Evolutionary conservation across 768 basidiomycete genomes (phyloP), one percentile per base, ranked within the genome.

Genomic region (Pisolithus microcarpus): DNA sequence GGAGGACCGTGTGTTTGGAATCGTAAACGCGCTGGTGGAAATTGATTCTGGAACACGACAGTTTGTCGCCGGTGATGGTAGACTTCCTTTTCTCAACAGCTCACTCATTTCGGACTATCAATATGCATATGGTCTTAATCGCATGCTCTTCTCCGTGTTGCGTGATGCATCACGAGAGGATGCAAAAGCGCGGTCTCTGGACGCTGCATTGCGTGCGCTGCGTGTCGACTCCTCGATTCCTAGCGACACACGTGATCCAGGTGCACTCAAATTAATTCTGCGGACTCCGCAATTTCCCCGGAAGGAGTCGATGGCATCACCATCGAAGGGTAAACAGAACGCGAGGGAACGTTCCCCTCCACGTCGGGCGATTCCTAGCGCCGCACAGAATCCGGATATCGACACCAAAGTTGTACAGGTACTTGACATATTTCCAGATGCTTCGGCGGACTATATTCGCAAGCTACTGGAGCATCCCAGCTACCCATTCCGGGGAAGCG

Each of bases 21-120:
- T 80, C 51, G 52, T 89, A 26, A 83, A 84, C 55, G 72, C 77
- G 0, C 68, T 90, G 13, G 69, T 84, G 24, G 76, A 80, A 10
- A 55, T 79, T 9, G 56, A 67, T 1, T 63, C 73, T 7, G 18
- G 49, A 8, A 23, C 7, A 40, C 10, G 18, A 43, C 57, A 53
- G 36, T 42, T 43, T 48, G 55, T 52, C 23, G 58, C 60, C 1
- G 77, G 58, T 45, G 49, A 36, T n/a, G 54, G 52, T 24, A 58
- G 59, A 1, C 77, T 71, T 15, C 79, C 81, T 3, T 90, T 87
- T 67, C 74, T 87, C 53, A 79, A 87, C 59, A 78, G 75, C 24
- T 62, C 85, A 10, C 72, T 91, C 21, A 65, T 91, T 10, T 75
- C 75, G 6, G 88, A 91, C 59, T 88, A 90, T 64, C 82, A 88